Base-by-base conservation (phyloP, 1,284 basidiomycete species). In the Albatrellus sp. region DNA sequence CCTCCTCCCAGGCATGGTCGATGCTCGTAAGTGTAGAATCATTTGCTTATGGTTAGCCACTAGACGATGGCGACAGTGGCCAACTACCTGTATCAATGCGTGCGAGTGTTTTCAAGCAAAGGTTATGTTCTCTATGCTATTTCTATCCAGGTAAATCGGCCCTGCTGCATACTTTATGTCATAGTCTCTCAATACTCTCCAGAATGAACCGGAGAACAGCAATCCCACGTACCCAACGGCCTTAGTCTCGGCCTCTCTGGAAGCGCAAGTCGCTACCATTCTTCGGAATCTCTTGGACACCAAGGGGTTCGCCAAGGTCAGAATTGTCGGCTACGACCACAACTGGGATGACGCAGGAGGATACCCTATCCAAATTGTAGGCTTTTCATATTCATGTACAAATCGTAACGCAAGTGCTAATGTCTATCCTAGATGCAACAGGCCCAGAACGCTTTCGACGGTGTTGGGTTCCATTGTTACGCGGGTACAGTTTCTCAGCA, bases 401-500 rank as follows among this genome's bases (percentile, higher is more conserved):
- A n/a, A n/a, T n/a, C n/a, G n/a, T n/a, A n/a, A n/a, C n/a, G n/a
- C n/a, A n/a, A n/a, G n/a, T n/a, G n/a, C n/a, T n/a, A n/a, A n/a
- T n/a, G n/a, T n/a, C n/a, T n/a, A n/a, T n/a, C n/a, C 7, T 17
- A 74, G 72, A 70, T 73, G 65, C 60, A 73, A 52, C 61, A 69
- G 50, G 70, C 69, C 3, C 53, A 50, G 2, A 62, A 51, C 45
- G 62, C 69, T 2, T 73, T 73, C 48, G 61, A 65, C 16, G 72
- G 73, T 0, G 69, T 68, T 24, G 48, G 69, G 9, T 75, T 73
- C 57, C 71, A 75, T 48, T 73, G 73, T 54, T 74, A 75, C 46
- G 53, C 53, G 9, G 72, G 73, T 3, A 51, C 32, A 31, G 63
- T 66, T 38, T 53, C 44, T 14, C 48, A 70, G 10, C 70, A 72